Evolutionary conservation across 441 rosid genomes (phyloP).

Genomic region (Adansonia gregorii): DNA sequence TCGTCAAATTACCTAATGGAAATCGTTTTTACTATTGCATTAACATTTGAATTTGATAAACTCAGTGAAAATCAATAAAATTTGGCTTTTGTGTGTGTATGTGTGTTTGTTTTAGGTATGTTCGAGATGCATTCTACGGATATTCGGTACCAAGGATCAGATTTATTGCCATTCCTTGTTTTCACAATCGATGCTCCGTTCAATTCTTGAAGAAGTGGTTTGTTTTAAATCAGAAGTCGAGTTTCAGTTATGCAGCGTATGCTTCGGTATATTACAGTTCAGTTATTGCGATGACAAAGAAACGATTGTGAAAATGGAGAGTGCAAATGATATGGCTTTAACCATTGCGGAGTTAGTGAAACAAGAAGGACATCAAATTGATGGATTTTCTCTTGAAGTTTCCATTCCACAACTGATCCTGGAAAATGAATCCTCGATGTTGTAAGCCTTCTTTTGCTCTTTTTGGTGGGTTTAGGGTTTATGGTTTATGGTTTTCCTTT

Average conservation of each 20-base stretch:
- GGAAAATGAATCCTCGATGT: constrained; percentile 56
- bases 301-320: constrained; percentile 41
- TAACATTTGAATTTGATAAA: not conserved
- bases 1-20: not conserved
- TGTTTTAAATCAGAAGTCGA: constrained; percentile 28
- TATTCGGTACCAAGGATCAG: constrained; percentile 52
- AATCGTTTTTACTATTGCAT: not conserved
- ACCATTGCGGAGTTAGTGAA: constrained; percentile 57
- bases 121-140: constrained; percentile 69
- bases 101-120: constrained; percentile 58
- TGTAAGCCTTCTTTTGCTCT: constrained; percentile 48
- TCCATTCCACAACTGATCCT: constrained; percentile 56
- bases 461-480: not conserved
- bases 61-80: not conserved
- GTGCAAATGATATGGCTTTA: constrained; percentile 47
- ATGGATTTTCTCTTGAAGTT: constrained; percentile 76
- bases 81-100: not conserved
- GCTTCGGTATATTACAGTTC: constrained; percentile 85
- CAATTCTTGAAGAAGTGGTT: constrained; percentile 32
- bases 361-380: constrained; percentile 63
- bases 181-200: constrained; percentile 36
- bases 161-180: constrained; percentile 38
- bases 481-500: not conserved
- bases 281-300: constrained; percentile 46
- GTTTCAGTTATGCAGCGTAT: constrained; percentile 57